These are phyloP conservation scores for Helianthus annuus DNA, from an alignment of 129 eudicot genomes.

Conservation along the genomic window DNA sequence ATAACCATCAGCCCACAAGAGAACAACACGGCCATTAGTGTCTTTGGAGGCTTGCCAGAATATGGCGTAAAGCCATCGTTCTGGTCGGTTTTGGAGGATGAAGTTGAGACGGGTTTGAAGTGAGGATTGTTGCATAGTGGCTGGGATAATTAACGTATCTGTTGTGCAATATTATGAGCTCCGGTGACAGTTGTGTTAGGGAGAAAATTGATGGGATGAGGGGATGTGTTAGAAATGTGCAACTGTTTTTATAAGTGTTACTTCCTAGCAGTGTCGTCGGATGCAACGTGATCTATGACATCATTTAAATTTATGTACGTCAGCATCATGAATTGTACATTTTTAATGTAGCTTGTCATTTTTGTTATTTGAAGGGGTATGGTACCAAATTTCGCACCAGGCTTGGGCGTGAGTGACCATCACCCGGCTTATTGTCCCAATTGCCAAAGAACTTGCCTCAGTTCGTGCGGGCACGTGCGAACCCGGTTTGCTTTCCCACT, in stretches of 20 bases:
- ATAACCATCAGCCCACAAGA: conserved; percentile 54
- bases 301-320: background rate
- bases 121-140: conserved; percentile 19
- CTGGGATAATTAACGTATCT: background rate
- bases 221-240: background rate
- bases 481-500: too few species aligned
- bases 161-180: background rate
- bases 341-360: too few species aligned
- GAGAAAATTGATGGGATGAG: background rate
- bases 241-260: background rate
- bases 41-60: conserved; percentile 52
- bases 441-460: too few species aligned
- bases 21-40: conserved; percentile 28
- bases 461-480: too few species aligned
- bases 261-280: background rate
- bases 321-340: background rate
- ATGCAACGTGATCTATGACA: background rate
- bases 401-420: too few species aligned
- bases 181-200: conserved; percentile 4
- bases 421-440: too few species aligned
- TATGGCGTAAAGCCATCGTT: conserved; percentile 52
- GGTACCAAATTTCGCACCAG: too few species aligned
- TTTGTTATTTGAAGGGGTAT: too few species aligned
- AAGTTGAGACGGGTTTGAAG: conserved; percentile 43
- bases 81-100: conserved; percentile 42